Percentiles rank a stretch among this genome's conserved stretches.
phyloP scores from a whole-genome alignment of 495 filamentous ascomycete genomes.

The Aspergillus heteromorphus region DNA sequence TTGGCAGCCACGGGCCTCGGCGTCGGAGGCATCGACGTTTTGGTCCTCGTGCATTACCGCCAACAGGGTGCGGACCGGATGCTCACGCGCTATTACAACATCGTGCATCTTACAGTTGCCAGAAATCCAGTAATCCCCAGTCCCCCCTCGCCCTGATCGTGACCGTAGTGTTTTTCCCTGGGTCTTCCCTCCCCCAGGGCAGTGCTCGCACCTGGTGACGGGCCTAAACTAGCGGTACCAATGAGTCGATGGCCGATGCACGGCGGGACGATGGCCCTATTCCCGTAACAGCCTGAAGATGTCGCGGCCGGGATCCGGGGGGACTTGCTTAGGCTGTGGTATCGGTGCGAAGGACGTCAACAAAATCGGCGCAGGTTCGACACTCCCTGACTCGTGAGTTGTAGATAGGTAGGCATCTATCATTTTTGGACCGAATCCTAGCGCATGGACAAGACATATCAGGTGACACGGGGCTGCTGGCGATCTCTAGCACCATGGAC shows the following conservation, averaged over 20 bases:
- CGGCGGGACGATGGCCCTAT: neutral
- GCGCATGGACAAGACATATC: neutral
- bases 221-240: neutral
- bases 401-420: no score
- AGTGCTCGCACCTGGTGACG: neutral
- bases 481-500: neutral
- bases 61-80: conserved; percentile 1
- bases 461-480: neutral
- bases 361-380: neutral
- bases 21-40: conserved; percentile 7
- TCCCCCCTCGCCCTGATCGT: neutral
- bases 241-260: neutral
- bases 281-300: neutral
- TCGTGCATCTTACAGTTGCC: conserved; percentile 19
- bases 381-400: neutral
- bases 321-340: neutral
- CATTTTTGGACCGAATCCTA: neutral
- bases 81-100: conserved; percentile 19
- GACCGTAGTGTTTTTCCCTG: neutral
- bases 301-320: neutral
- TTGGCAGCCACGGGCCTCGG: neutral
- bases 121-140: neutral
- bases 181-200: neutral
- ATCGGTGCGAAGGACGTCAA: neutral
- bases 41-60: conserved; percentile 17